Conservation (phyloP, 2,329 filamentous ascomycete genomes). For the Nannizzia gypsea region DNA sequence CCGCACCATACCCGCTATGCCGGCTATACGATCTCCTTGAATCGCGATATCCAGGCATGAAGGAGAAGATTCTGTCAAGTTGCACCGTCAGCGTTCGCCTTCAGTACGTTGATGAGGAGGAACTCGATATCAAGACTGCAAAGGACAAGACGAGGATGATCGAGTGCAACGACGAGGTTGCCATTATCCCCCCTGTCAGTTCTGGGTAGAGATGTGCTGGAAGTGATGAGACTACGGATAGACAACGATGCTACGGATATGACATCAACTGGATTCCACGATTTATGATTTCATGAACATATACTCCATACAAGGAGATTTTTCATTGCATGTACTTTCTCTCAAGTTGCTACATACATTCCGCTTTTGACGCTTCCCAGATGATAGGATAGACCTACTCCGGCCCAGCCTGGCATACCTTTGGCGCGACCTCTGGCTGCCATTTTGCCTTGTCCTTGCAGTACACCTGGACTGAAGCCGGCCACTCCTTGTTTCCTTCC, state of each 20-base stretch:
- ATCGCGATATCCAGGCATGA: conserved; percentile 31
- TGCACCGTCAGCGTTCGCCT: conserved; percentile 33
- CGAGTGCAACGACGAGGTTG: conserved; percentile 32
- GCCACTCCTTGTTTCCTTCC: conserved; percentile 37
- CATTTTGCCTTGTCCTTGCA: conserved; percentile 41
- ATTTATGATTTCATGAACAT: background rate
- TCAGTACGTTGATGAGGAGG: conserved; percentile 32
- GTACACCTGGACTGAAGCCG: conserved; percentile 44
- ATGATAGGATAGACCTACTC: background rate
- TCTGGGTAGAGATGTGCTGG: conserved; percentile 25
- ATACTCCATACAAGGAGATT: background rate
- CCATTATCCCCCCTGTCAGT: conserved; percentile 38
- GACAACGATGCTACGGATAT: background rate
- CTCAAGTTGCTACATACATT: background rate
- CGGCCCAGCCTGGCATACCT: background rate
- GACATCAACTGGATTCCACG: background rate
- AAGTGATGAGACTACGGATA: background rate
- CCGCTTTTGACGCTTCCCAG: background rate
- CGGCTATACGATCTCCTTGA: conserved; percentile 31
- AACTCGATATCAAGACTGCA: conserved; percentile 14
- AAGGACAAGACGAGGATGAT: conserved; percentile 21
- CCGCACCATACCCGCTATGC: conserved; percentile 31
- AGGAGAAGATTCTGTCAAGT: conserved; percentile 27
- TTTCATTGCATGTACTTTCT: background rate
- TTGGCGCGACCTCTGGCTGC: conserved; percentile 40